Evolutionary conservation across 805 yeast genomes (phyloP).

Genomic region (Cyberlindnera sargentensis): DNA sequence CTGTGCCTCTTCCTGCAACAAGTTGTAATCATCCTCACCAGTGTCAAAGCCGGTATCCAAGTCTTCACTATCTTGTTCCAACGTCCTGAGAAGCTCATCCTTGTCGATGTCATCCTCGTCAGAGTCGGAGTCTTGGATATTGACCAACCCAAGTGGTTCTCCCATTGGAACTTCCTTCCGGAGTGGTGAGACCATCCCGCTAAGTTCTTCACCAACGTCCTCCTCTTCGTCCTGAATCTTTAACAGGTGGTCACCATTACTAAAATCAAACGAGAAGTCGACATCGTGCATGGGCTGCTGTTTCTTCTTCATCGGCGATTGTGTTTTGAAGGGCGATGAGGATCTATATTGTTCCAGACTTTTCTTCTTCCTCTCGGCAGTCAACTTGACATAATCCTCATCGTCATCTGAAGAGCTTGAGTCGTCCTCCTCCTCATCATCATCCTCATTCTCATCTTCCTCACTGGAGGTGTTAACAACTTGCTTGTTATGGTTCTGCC

Average conservation of each 20-base stretch:
- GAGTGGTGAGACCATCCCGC: slow-evolving; percentile 13
- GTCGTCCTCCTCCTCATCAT: slow-evolving; percentile 31
- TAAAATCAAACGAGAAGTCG: slow-evolving; percentile 35
- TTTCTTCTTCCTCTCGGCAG: slow-evolving; percentile 57
- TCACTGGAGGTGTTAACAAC: slow-evolving; percentile 29
- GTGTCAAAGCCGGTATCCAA: slow-evolving; percentile 30
- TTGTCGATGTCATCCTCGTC: slow-evolving; percentile 54
- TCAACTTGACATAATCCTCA: slow-evolving; percentile 65
- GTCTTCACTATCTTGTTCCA: slow-evolving; percentile 29
- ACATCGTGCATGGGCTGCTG: slow-evolving; percentile 23
- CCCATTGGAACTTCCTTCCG: slow-evolving; percentile 14
- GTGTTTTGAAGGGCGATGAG: slow-evolving; percentile 25
- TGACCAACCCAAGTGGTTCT: slow-evolving; percentile 19
- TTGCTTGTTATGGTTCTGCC: slow-evolving; percentile 21
- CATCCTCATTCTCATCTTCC: slow-evolving; percentile 26
- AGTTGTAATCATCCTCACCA: slow-evolving; percentile 28
- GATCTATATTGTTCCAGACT: slow-evolving; percentile 41
- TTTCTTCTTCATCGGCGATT: slow-evolving; percentile 11
- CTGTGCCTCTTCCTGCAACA: slow-evolving; percentile 35
- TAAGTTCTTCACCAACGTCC: slow-evolving; percentile 55
- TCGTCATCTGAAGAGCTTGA: slow-evolving; percentile 55
- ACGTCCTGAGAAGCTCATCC: slow-evolving; percentile 34
- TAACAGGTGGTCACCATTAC: slow-evolving; percentile 32
- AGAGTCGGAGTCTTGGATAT: slow-evolving; percentile 31
- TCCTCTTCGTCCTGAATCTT: slow-evolving; percentile 35